These are phyloP conservation scores for Pulveroboletus sp. DNA, from an alignment of 768 basidiomycete species.

Conservation along the genomic window DNA sequence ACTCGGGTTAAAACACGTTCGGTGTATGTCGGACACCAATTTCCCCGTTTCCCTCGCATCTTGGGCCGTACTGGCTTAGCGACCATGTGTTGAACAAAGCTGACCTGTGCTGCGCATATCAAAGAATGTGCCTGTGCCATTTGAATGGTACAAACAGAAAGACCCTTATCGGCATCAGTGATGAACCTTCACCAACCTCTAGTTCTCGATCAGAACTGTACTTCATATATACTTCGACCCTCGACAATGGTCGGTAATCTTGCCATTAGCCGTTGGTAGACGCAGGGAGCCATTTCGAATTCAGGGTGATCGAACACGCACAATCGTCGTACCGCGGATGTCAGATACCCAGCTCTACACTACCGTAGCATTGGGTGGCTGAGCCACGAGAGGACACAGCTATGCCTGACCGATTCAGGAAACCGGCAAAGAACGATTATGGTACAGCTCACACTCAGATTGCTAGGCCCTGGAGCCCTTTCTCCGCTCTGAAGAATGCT, in stretches of 20 bases:
- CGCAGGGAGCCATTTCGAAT: not conserved
- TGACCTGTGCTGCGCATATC: not conserved
- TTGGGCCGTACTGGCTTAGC: not conserved
- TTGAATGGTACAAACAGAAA: not conserved
- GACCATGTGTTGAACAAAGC: not conserved
- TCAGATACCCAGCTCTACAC: too few species aligned
- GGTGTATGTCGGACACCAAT: not conserved
- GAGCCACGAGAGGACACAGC: too few species aligned
- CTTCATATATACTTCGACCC: not conserved
- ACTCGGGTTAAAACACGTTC: not conserved
- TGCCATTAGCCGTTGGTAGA: slow-evolving; percentile 8
- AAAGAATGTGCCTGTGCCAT: slow-evolving; percentile 1
- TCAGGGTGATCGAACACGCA: not conserved
- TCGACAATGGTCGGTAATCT: slow-evolving; percentile 5
- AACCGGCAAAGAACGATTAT: too few species aligned
- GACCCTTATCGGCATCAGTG: not conserved
- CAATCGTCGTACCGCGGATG: too few species aligned
- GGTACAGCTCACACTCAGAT: not conserved
- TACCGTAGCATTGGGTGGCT: too few species aligned
- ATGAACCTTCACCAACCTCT: not conserved
- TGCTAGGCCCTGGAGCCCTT: not conserved
- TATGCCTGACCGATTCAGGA: not conserved
- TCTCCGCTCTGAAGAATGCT: not conserved
- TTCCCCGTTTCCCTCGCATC: not conserved
- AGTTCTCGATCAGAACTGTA: not conserved